Conservation (phyloP, 371 early-diverging fungal genomes). For the Saksenaea vasiformis region DNA sequence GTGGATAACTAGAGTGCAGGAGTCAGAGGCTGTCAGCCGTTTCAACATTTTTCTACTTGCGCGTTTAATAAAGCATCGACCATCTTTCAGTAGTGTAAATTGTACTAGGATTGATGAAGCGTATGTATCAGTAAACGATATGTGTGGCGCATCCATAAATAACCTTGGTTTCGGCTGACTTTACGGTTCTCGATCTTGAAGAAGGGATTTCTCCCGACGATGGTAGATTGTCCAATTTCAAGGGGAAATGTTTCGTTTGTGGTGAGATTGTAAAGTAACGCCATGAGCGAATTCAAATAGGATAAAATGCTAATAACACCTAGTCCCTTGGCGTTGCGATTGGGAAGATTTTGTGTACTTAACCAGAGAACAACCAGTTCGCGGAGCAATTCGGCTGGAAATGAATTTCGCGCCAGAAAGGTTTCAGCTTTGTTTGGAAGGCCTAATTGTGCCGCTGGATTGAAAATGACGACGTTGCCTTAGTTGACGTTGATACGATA, state of each 20-base stretch:
- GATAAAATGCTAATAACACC: too few relatives aligned
- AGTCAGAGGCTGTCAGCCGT: too few relatives aligned
- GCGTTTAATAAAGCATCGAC: conserved; percentile 15
- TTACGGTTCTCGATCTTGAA: neutral
- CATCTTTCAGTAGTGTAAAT: conserved; percentile 13
- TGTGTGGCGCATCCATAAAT: neutral
- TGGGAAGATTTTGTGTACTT: too few relatives aligned
- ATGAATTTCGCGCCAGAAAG: too few relatives aligned
- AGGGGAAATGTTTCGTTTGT: neutral
- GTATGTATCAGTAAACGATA: neutral
- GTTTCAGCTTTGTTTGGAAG: too few relatives aligned
- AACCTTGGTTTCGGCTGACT: conserved; percentile 12
- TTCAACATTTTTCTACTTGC: neutral
- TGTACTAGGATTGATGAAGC: neutral
- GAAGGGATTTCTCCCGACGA: conserved; percentile 4
- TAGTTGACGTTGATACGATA: too few relatives aligned
- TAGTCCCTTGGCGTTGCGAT: too few relatives aligned
- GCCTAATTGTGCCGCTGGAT: too few relatives aligned
- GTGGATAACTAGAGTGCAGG: conserved; percentile 1
- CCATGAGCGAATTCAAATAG: neutral
- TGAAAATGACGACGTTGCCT: too few relatives aligned
- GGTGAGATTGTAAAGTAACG: neutral
- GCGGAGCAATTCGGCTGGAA: too few relatives aligned
- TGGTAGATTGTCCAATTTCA: neutral
- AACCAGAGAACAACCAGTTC: too few relatives aligned